These are phyloP conservation scores for Hemileccinum hortonii DNA, from an alignment of 1,284 basidiomycete genomes.

Conservation along the genomic window DNA sequence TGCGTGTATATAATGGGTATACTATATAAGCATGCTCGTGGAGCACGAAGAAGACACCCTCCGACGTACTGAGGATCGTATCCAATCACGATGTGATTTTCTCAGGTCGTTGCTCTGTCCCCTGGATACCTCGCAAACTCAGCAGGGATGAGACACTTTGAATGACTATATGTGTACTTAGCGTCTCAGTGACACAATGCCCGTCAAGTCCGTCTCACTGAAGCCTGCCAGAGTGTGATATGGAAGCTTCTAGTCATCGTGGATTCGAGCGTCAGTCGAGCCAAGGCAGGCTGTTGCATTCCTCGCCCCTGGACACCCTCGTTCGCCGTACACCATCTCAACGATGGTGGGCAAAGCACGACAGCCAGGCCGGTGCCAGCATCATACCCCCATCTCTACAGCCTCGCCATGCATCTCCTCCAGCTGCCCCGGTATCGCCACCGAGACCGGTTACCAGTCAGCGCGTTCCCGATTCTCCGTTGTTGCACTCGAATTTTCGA, in stretches of 20 bases:
- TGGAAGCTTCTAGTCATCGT: slow-evolving; percentile 8
- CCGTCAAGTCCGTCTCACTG: slow-evolving; percentile 1
- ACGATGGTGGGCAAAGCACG: slow-evolving; percentile 15
- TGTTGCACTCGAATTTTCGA: slow-evolving; percentile 64
- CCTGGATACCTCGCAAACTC: slow-evolving; percentile 5
- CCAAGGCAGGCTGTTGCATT: slow-evolving; percentile 20
- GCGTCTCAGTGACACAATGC: slow-evolving; percentile 12
- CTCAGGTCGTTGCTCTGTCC: slow-evolving; percentile 9
- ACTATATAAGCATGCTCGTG: neutral
- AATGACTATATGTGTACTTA: neutral
- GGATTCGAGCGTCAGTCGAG: slow-evolving; percentile 20
- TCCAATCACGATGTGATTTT: slow-evolving; percentile 3
- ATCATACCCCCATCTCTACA: slow-evolving; percentile 9
- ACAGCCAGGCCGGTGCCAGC: slow-evolving; percentile 1
- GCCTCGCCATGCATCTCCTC: slow-evolving; percentile 6
- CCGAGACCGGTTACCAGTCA: slow-evolving; percentile 9
- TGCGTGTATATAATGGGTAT: neutral
- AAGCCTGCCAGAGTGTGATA: slow-evolving; percentile 13
- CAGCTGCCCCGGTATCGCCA: slow-evolving; percentile 1
- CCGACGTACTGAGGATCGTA: slow-evolving; percentile 1
- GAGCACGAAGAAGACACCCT: neutral
- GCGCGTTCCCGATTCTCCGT: slow-evolving; percentile 49
- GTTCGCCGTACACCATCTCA: slow-evolving; percentile 42
- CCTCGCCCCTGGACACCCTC: slow-evolving; percentile 45
- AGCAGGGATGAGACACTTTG: slow-evolving; percentile 1